phyloP scores from a whole-genome alignment of 1,284 basidiomycete species.

The Cutaneotrichosporon daszewskae region DNA sequence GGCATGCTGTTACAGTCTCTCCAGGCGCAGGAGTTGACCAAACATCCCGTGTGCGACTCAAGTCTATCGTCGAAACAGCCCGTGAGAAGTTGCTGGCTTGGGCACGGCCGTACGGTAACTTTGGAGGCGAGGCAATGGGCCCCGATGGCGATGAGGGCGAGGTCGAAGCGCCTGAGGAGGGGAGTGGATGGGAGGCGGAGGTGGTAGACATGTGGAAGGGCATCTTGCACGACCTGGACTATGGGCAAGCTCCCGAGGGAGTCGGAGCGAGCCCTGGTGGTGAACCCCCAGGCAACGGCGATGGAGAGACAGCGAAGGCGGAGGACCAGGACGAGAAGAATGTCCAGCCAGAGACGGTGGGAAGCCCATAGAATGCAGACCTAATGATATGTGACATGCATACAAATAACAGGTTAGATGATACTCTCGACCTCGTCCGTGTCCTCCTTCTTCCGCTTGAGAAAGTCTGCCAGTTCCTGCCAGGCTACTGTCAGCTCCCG shows the following conservation, averaged over 20 bases:
- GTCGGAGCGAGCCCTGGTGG: no score
- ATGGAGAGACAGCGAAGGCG: no score
- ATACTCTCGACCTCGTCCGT: conserved; percentile 5
- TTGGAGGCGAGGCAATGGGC: conserved; percentile 18
- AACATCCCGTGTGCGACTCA: conserved; percentile 28
- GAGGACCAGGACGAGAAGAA: no score
- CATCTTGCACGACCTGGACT: conserved; percentile 14
- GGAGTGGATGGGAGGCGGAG: conserved; percentile 19
- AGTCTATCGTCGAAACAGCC: conserved; percentile 22
- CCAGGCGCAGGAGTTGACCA: conserved; percentile 12
- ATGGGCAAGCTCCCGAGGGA: no score
- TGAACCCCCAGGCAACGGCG: no score
- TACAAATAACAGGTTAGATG: conserved; percentile 1
- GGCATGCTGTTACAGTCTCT: conserved; percentile 1
- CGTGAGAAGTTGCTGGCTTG: conserved; percentile 28
- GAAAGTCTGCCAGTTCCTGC: conserved; percentile 23
- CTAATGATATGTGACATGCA: conserved; percentile 8
- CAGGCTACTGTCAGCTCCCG: conserved; percentile 17
- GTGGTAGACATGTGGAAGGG: conserved; percentile 20
- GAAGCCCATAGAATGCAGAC: no score
- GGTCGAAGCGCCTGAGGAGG: conserved; percentile 1
- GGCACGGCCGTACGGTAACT: conserved; percentile 33
- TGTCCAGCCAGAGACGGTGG: no score
- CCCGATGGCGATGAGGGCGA: conserved; percentile 12
- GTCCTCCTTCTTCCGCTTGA: conserved; percentile 20